Base-by-base conservation (phyloP, 352 stramenopile species). In the Pythium guiyangense region DNA sequence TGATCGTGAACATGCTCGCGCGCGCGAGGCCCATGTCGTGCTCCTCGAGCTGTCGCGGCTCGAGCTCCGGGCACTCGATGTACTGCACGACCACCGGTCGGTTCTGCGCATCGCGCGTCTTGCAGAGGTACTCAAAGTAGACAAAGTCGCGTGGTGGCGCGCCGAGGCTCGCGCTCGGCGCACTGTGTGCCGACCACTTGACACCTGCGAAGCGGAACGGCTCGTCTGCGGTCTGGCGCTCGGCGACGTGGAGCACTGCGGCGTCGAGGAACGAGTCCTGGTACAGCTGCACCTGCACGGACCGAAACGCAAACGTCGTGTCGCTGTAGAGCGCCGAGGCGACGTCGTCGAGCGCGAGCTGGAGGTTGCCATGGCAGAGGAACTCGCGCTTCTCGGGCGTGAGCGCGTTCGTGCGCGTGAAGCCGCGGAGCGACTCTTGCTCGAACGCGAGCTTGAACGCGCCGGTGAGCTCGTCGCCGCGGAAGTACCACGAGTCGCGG, bases 161-260 rank as follows among this genome's bases (percentile, higher is more conserved):
- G 25, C 69, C 58, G 31, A 76, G 26, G 37, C 47, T 45, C 1
- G 63, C 54, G 37, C 47, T 31, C 2, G 72, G 62, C 4, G 66
- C 59, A 11, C 69, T 70, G 50, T 78, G 62, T 18, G 64, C 66
- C 22, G 59, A 59, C 64, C 72, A 80, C 52, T 79, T 78, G 52
- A 86, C 52, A 49, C 75, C 75, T 2, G 79, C 69, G 40, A 79
- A 86, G 40, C 63, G 70, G 50, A 75, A 77, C 44, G 71, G 59
- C 20, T 83, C 75, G 0, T 73, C 56, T 4, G 10, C 4, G 0
- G 60, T 74, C 25, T 60, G 53, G 22, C 52, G 53, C 55, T 74
- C 62, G 48, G 67, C 50, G 12, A 69, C 67, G 31, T 83, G 66
- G 42, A 86, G 57, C 29, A 86, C 62, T 20, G 59, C 72, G 25